Percentiles rank a stretch among this genome's conserved stretches.
Evolutionary conservation across 108 stramenopile genomes (phyloP).

Genomic region (Skeletonema potamos): DNA sequence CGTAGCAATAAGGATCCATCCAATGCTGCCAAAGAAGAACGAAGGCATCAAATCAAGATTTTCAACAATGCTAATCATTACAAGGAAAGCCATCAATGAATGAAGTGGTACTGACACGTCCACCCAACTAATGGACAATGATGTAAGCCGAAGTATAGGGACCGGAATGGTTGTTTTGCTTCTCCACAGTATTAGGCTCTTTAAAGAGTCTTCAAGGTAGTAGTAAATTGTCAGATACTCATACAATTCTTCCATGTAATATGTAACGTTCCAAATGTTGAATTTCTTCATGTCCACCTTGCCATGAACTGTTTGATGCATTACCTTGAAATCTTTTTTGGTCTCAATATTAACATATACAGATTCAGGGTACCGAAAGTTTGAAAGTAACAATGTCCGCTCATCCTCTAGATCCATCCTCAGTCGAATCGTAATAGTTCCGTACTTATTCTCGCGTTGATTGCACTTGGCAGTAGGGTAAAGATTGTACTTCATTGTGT

Average conservation of each 20-base stretch:
- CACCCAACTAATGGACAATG: slow-evolving; percentile 21
- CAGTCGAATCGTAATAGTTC: slow-evolving; percentile 40
- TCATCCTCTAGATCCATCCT: slow-evolving; percentile 67
- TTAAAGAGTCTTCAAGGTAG: slow-evolving; percentile 60
- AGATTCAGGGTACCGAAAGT: slow-evolving; percentile 44
- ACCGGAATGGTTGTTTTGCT: slow-evolving; percentile 44
- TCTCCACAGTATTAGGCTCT: slow-evolving; percentile 71
- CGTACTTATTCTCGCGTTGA: slow-evolving; percentile 14
- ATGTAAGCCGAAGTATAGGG: slow-evolving; percentile 14
- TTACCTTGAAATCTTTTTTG: slow-evolving; percentile 65
- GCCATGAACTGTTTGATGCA: slow-evolving; percentile 63
- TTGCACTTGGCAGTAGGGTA: slow-evolving; percentile 47
- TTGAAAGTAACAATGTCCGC: slow-evolving; percentile 50
- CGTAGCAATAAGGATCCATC: slow-evolving; percentile 49
- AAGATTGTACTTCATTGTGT: slow-evolving; percentile 65
- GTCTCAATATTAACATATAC: slow-evolving; percentile 69
- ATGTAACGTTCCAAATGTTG: slow-evolving; percentile 4
- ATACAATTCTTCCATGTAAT: background rate
- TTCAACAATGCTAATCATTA: slow-evolving; percentile 57
- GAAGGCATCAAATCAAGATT: slow-evolving; percentile 61
- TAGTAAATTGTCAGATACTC: slow-evolving; percentile 42
- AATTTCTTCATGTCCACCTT: slow-evolving; percentile 49
- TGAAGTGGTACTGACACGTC: slow-evolving; percentile 53
- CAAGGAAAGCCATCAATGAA: slow-evolving; percentile 62
- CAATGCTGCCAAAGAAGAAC: slow-evolving; percentile 58